A percentile compares a stretch with the other conserved stretches of the same genome.
phyloP scores from a whole-genome alignment of 1,284 basidiomycete species.

The Austropuccinia psidii region DNA sequence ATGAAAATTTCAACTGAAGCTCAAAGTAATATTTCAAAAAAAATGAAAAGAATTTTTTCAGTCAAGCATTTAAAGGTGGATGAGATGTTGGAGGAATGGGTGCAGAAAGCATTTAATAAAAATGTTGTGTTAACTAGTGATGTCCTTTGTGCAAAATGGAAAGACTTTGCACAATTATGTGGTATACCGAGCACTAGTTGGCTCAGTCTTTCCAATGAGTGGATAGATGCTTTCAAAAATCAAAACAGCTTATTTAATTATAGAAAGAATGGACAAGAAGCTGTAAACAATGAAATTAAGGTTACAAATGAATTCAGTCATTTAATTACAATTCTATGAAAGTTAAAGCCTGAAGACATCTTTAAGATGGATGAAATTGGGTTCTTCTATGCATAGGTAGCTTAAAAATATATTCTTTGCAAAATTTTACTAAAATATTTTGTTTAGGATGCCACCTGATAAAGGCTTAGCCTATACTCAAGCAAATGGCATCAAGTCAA shows the following conservation, averaged over 20 bases:
- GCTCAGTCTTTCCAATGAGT: neutral
- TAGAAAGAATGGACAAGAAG: neutral
- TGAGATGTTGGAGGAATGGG: too few species aligned
- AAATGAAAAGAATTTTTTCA: too few species aligned
- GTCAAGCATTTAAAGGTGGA: too few species aligned
- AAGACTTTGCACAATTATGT: neutral
- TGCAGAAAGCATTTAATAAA: too few species aligned
- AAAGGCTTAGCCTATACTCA: neutral
- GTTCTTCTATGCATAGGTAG: neutral
- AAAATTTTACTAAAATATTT: neutral
- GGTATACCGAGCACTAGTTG: neutral
- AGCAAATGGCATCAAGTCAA: neutral
- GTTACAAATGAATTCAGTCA: neutral
- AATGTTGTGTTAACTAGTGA: neutral
- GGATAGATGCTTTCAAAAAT: neutral
- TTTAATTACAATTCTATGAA: neutral
- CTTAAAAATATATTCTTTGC: neutral
- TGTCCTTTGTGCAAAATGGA: neutral
- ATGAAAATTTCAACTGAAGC: too few species aligned
- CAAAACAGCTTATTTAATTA: neutral
- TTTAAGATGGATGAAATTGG: neutral
- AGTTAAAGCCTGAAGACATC: neutral
- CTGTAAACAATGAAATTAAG: neutral
- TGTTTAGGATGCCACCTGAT: neutral
- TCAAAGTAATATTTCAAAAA: too few species aligned